These are phyloP conservation scores for Xylaria intraflava DNA, from an alignment of 495 filamentous ascomycete species.

Conservation along the genomic window DNA sequence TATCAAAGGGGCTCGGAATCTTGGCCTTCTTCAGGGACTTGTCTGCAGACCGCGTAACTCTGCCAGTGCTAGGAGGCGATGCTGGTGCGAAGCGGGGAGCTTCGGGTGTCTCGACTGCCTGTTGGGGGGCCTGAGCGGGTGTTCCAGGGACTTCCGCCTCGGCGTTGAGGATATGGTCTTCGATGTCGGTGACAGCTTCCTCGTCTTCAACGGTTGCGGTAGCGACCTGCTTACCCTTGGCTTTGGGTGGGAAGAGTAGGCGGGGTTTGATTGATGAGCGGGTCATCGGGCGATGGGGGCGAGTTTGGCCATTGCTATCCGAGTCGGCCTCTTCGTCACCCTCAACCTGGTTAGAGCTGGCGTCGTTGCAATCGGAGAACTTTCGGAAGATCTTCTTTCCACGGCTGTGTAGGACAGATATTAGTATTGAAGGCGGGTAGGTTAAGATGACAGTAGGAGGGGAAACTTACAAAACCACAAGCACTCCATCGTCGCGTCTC, in stretches of 20 bases:
- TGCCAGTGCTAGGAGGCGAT: conserved; percentile 50
- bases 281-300: conserved; percentile 51
- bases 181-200: conserved; percentile 41
- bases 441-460: background rate
- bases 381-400: conserved; percentile 81
- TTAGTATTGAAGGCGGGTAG: conserved; percentile 15
- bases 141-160: conserved; percentile 42
- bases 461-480: conserved; percentile 77
- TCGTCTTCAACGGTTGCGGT: conserved; percentile 47
- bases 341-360: conserved; percentile 21
- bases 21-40: conserved; percentile 33
- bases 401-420: conserved; percentile 50
- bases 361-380: conserved; percentile 38
- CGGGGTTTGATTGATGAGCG: conserved; percentile 76
- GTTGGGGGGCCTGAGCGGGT: conserved; percentile 24
- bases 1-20: conserved; percentile 55
- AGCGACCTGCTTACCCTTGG: conserved; percentile 45
- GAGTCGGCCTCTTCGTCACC: conserved; percentile 41
- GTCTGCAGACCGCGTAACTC: conserved; percentile 42
- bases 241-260: conserved; percentile 64
- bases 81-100: conserved; percentile 46
- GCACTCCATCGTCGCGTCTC: conserved; percentile 66
- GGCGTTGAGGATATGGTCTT: conserved; percentile 45
- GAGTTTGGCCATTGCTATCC: conserved; percentile 42
- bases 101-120: conserved; percentile 41